phyloP scores from a whole-genome alignment of 768 basidiomycete genomes.

The Termitomyces sp. region DNA sequence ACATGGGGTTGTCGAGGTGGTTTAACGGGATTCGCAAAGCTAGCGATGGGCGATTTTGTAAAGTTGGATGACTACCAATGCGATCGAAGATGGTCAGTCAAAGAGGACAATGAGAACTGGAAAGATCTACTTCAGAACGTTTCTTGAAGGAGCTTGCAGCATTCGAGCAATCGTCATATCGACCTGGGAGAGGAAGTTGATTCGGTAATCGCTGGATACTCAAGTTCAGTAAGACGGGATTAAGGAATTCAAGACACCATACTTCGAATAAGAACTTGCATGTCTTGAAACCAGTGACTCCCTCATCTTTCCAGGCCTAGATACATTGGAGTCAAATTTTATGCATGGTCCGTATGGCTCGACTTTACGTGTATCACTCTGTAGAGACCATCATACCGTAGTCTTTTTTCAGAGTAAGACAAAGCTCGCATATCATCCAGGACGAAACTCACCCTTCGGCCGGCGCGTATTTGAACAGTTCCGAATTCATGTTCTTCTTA shows the following conservation, averaged over 20 bases:
- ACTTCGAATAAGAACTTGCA: constrained; percentile 18
- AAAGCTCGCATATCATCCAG: neutral
- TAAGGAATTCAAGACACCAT: neutral
- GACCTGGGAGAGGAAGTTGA: constrained; percentile 4
- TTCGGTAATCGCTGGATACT: constrained; percentile 1
- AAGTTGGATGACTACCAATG: neutral
- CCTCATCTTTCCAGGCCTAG: constrained; percentile 15
- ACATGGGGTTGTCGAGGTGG: neutral
- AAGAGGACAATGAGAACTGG: neutral
- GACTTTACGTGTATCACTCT: constrained; percentile 11
- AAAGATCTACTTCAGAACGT: neutral
- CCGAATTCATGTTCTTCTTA: neutral
- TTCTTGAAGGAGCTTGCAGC: neutral
- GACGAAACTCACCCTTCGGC: constrained; percentile 15
- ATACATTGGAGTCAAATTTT: neutral
- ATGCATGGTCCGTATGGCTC: neutral
- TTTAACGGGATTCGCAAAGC: neutral
- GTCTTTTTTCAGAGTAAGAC: constrained; percentile 5
- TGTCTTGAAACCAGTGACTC: constrained; percentile 15
- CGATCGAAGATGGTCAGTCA: neutral
- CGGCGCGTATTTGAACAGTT: constrained; percentile 16
- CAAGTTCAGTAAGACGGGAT: neutral
- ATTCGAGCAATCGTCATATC: neutral
- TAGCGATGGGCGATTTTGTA: neutral
- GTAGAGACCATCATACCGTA: constrained; percentile 22